Evolutionary conservation across 768 basidiomycete species (phyloP).

Genomic region (Amanita pseudoporphyria): DNA sequence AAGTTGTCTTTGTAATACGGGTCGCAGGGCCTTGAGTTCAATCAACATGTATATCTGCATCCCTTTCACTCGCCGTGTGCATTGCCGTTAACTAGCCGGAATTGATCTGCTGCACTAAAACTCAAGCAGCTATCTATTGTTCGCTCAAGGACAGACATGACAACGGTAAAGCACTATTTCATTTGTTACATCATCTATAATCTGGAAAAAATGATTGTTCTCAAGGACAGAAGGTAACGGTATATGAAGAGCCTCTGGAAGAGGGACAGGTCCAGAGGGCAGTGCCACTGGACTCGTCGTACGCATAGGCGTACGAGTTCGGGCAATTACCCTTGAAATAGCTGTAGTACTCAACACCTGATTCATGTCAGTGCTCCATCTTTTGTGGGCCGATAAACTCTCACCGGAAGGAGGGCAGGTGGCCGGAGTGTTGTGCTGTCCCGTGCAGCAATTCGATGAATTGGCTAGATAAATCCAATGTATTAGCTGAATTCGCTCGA

Average conservation of each 20-base stretch:
- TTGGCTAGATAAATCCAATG: slow-evolving; percentile 25
- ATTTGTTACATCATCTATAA: too few relatives aligned
- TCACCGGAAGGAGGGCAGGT: slow-evolving; percentile 45
- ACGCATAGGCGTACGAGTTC: slow-evolving; percentile 44
- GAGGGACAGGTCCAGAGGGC: slow-evolving; percentile 46
- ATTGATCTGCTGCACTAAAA: too few relatives aligned
- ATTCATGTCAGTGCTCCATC: slow-evolving; percentile 31
- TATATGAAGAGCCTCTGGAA: slow-evolving; percentile 31
- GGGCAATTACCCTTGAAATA: slow-evolving; percentile 36
- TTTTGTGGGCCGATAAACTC: neutral
- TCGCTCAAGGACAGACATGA: too few relatives aligned
- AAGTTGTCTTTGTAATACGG: too few relatives aligned
- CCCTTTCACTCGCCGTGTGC: too few relatives aligned
- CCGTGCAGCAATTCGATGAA: slow-evolving; percentile 59
- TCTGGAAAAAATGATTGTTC: neutral
- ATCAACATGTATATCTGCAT: too few relatives aligned
- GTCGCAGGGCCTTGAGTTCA: too few relatives aligned
- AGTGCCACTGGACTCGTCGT: slow-evolving; percentile 40
- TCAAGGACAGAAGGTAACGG: slow-evolving; percentile 39
- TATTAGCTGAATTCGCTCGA: neutral
- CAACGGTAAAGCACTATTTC: too few relatives aligned
- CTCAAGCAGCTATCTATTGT: too few relatives aligned
- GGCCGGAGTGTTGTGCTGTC: slow-evolving; percentile 35
- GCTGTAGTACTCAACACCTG: slow-evolving; percentile 27
- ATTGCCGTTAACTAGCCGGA: too few relatives aligned